These are phyloP conservation scores for Eimeria sp. DNA, from an alignment of 169 alveolate species.

Conservation along the genomic window DNA sequence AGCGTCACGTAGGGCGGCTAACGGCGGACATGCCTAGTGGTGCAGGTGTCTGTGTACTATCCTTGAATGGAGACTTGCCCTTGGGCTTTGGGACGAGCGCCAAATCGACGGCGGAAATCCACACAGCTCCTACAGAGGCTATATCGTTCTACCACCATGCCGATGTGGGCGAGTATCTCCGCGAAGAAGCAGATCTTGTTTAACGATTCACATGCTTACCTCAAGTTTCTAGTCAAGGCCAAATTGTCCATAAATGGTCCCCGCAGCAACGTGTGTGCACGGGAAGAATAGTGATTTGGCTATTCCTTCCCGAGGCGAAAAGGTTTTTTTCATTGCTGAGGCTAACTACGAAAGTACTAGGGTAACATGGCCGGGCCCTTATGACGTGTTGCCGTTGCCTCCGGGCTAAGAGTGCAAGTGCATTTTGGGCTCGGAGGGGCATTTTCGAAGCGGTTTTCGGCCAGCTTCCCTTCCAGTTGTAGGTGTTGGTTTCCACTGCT, in stretches of 20 bases:
- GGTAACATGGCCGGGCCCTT: neutral
- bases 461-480: no score
- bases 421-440: neutral
- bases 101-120: conserved; percentile 93
- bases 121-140: conserved; percentile 91
- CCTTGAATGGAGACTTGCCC: conserved; percentile 81
- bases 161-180: conserved; percentile 97
- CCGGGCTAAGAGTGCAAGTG: neutral
- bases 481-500: neutral
- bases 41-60: conserved; percentile 81
- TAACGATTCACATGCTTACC: neutral
- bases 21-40: conserved; percentile 84
- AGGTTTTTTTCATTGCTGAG: neutral
- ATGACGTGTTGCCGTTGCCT: neutral
- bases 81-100: conserved; percentile 97
- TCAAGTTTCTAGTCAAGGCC: neutral
- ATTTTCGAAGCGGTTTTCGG: neutral
- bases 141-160: conserved; percentile 92
- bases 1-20: conserved; percentile 93
- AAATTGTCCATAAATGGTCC: neutral
- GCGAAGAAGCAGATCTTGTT: conserved; percentile 95
- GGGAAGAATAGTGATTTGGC: neutral
- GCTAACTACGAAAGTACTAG: neutral
- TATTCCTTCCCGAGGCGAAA: neutral
- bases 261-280: neutral